These are phyloP conservation scores for Clonostachys chloroleuca DNA, from an alignment of 2,329 filamentous ascomycete genomes.

Conservation along the genomic window DNA sequence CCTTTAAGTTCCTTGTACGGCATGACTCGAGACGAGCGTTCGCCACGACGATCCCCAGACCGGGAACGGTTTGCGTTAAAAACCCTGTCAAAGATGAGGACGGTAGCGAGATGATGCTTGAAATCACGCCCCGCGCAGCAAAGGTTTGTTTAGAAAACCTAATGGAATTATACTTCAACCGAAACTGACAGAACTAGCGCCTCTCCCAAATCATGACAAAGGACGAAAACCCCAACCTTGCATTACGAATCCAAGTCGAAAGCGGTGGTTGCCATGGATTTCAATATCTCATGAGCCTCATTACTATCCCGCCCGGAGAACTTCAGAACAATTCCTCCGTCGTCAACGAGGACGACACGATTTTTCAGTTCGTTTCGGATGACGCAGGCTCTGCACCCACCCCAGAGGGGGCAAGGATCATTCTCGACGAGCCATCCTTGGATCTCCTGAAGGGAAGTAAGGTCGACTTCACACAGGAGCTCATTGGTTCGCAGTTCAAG, in stretches of 20 bases:
- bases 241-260: slow-evolving; percentile 88
- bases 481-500: slow-evolving; percentile 89
- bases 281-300: slow-evolving; percentile 91
- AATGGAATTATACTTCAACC: no score
- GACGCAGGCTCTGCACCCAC: slow-evolving; percentile 22
- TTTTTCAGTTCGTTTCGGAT: slow-evolving; percentile 68
- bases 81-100: slow-evolving; percentile 81
- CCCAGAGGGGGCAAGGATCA: slow-evolving; percentile 62
- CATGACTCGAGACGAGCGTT: slow-evolving; percentile 17
- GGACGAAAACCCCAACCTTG: slow-evolving; percentile 71
- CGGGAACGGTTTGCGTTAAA: slow-evolving; percentile 43
- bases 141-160: slow-evolving; percentile 47
- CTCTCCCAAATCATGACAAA: slow-evolving; percentile 72
- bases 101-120: slow-evolving; percentile 77
- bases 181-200: slow-evolving; percentile 38
- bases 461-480: slow-evolving; percentile 92
- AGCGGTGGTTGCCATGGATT: slow-evolving; percentile 96
- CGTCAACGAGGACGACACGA: slow-evolving; percentile 72
- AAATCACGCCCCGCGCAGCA: slow-evolving; percentile 79
- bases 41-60: slow-evolving; percentile 23
- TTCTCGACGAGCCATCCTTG: slow-evolving; percentile 83
- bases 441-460: slow-evolving; percentile 90
- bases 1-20: background rate
- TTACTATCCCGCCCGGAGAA: slow-evolving; percentile 47
- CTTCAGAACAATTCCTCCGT: slow-evolving; percentile 21